These are phyloP conservation scores for Waitea zeae DNA, from an alignment of 1,284 basidiomycete species.

Conservation along the genomic window DNA sequence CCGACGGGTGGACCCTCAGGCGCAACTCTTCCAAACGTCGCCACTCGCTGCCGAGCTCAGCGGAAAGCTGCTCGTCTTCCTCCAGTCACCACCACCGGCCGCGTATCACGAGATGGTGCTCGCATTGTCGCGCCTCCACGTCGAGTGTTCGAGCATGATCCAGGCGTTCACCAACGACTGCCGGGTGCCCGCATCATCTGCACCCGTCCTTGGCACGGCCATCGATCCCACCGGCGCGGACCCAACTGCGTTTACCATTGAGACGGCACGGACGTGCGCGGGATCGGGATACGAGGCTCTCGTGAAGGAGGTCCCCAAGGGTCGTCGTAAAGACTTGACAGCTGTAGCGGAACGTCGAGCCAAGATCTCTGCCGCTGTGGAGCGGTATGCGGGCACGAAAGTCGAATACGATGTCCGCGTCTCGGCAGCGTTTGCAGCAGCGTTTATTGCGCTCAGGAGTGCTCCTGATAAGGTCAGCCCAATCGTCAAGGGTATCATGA, in stretches of 20 bases:
- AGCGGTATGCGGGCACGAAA: conserved; percentile 75
- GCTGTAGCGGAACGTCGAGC: conserved; percentile 65
- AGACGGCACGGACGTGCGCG: conserved; percentile 60
- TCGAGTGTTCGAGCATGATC: conserved; percentile 69
- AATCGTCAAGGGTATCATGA: conserved; percentile 95
- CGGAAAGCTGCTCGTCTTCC: conserved; percentile 44
- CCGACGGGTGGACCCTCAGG: too few species aligned
- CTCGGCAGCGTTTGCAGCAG: conserved; percentile 78
- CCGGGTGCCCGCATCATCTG: conserved; percentile 64
- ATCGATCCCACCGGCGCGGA: conserved; percentile 61
- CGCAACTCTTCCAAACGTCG: conserved; percentile 37
- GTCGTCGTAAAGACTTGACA: conserved; percentile 64
- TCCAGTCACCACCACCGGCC: conserved; percentile 60
- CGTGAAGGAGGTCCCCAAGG: conserved; percentile 53
- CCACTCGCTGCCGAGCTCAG: conserved; percentile 52
- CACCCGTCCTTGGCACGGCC: conserved; percentile 66
- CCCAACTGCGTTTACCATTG: conserved; percentile 62
- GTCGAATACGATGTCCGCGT: conserved; percentile 79
- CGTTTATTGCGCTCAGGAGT: conserved; percentile 72
- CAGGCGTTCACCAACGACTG: conserved; percentile 73
- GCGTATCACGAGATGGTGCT: conserved; percentile 90
- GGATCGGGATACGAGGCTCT: conserved; percentile 60
- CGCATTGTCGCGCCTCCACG: conserved; percentile 64
- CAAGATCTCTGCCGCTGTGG: conserved; percentile 61
- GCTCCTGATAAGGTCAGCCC: conserved; percentile 91